Evolutionary conservation across 2,329 filamentous ascomycete species (phyloP), one percentile per base, ranked within the genome.

Genomic region (Talaromyces pinophilus): DNA sequence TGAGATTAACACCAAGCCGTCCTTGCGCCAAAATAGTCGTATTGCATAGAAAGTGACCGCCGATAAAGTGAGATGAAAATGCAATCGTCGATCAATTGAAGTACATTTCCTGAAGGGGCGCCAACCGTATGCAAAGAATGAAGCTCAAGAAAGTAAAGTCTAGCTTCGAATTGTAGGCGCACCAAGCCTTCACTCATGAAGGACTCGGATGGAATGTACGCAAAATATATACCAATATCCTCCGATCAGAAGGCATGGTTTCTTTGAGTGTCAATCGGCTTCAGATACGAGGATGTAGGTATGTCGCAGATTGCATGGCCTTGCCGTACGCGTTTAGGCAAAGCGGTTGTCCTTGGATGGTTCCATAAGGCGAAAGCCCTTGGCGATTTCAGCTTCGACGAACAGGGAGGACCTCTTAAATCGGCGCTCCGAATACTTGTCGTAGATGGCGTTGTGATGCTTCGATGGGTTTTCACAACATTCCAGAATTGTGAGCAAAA

Each of bases 341-440:
- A 66, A 59, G 22, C 59, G 64, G 28, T 46, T 50, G 5, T 59
- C 60, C 46, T 66, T 66, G 59, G 60, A 59, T 30, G 55, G 44
- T 30, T 67, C 65, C 22, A 84, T 82, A 63, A 88, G 78, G 57
- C 78, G 74, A 75, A 89, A 89, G 62, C 85, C 86, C 70, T 85
- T 86, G 67, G 82, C 80, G 69, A 97, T 83, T 77, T 94, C 90
- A 19, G 83, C 84, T 76, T 93, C 88, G 64, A 97, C 94, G 71
- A 91, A 93, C 22, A 87, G 80, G 19, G 95, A 92, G 10, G 92
- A 92, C 64, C 89, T 86, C 84, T 96, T 96, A 83, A 92, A 98
- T 63, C 91, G 88, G 75, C 90, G 91, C 77, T 96, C 91, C 44
- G 87, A 85, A 80, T 97, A 99, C 80, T 99, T 99, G 65, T 97